Base-by-base conservation (phyloP, 305 asterid genomes). In the Fraxinus floribunda region DNA sequence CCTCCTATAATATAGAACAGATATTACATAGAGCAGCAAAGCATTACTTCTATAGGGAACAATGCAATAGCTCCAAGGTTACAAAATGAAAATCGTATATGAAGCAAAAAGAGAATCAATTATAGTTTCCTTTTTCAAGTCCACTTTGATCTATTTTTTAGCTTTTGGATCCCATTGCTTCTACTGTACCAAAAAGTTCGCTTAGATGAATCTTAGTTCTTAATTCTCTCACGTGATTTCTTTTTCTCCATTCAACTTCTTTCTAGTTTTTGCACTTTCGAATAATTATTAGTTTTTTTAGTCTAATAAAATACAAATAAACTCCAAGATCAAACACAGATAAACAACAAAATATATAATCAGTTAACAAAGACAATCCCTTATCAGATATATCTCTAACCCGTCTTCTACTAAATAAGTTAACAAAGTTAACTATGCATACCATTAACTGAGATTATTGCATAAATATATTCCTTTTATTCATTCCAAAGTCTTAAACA, bases 281-380 rank as follows among this genome's bases (percentile, higher is more conserved):
- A 87, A 81, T 78, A 77, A 79, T 29, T 78, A 84, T 60, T 74
- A 80, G 38, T 13, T 52, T 52, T 24, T 24, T 16, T 76, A 71
- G 74, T 84, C 88, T 49, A 86, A 90, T 93, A 92, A 88, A 91
- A 82, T 62, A 76, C 35, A 73, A 81, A 88, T 82, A 87, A 64
- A 82, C 74, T 87, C 86, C 88, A 89, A 82, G 81, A 85, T 77
- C 44, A 78, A 83, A 85, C 84, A 80, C 89, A 88, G 73, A 78
- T 52, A 84, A 85, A 86, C 82, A 89, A 88, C 77, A 84, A 76
- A 75, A 39, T n/a, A 15, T 8, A 24, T 24, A 24, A 24, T 24
- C 26, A 24, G 26, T 24, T 24, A 24, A 24, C 26, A 24, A 24
- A 24, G 26, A 1, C 26, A 24, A 24, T 24, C 26, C 26, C 26